Base-by-base conservation (phyloP, 2,329 filamentous ascomycete species). In the Xylaria sp. region DNA sequence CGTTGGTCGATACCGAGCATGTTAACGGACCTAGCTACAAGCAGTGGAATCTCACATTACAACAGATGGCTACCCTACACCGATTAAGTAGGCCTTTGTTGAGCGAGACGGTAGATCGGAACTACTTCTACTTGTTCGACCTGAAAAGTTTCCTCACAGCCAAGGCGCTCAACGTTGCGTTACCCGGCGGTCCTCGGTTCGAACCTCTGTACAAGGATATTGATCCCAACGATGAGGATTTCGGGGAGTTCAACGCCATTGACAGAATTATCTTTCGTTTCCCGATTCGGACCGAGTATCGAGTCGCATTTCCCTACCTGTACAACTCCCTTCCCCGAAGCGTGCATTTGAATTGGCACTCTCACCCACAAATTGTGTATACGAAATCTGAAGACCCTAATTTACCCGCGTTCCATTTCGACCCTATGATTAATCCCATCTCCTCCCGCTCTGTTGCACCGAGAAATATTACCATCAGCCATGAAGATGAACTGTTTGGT, bases 221-320 rank as follows among this genome's bases (percentile, higher is more conserved):
- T 57, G 92, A 99, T 71, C 94, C 94, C 1, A 99, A 99, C 66
- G 93, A 97, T 64, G 94, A 99, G 72, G 94, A 99, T 69, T 99
- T 99, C 74, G 94, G 94, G 74, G 94, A 99, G 74, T 99, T 99
- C 81, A 99, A 99, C 69, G 94, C 94, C 29, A 99, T 99, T 66
- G 94, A 99, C 69, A 91, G 95, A 64, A 99, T 99, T 74, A 99
- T 99, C 63, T 99, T 99, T 81, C 89, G 94, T 61, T 88, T 90
- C 43, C 92, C 93, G 0, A 95, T 97, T 61, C 87, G 93, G 63
- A 99, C 93, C 7, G 94, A 99, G 74, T 97, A 95, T 68, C 87
- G 93, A 42, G 94, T 99, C 40, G 92, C 92, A 0, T 97, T 91
- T 71, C 94, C 94, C 0, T 97, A 89, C 71, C 80, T 99, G 5